Conservation (phyloP, 2,329 filamentous ascomycete genomes). For the Amphichorda felina region DNA sequence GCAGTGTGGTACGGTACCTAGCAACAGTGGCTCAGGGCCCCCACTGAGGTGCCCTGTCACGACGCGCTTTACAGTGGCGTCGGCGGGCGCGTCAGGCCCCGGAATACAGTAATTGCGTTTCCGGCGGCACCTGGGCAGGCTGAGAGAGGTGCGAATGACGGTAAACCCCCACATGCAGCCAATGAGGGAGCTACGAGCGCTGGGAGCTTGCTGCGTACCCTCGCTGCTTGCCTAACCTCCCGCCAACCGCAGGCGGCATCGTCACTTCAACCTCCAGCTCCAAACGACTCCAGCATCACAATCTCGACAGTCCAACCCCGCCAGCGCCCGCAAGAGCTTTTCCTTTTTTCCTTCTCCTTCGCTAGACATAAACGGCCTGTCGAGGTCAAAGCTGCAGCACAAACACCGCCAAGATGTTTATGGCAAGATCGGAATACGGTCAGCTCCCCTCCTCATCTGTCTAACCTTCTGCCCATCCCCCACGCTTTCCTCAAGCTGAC, state of each 20-base stretch:
- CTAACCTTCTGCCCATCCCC: not conserved
- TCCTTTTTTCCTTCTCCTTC: not conserved
- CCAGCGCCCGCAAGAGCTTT: no score
- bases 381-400: not conserved
- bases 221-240: conserved; percentile 22
- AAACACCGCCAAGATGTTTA: conserved; percentile 72
- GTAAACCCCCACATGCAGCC: conserved; percentile 3
- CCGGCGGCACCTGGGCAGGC: not conserved
- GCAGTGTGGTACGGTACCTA: no score
- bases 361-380: not conserved
- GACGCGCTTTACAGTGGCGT: not conserved
- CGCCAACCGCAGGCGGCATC: not conserved
- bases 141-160: not conserved
- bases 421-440: conserved; percentile 99
- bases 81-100: not conserved
- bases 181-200: not conserved
- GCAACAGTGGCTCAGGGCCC: no score
- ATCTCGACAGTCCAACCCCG: no score
- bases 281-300: conserved; percentile 6
- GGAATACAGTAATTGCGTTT: conserved; percentile 2
- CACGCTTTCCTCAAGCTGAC: not conserved
- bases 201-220: conserved; percentile 19
- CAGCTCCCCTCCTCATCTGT: conserved; percentile 20
- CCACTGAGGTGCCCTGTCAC: no score
- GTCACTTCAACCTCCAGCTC: conserved; percentile 4